Percentiles rank a stretch among this genome's conserved stretches.
These are phyloP conservation scores for Alternaria rosae DNA, from an alignment of 2,329 filamentous ascomycete species.

Conservation along the genomic window DNA sequence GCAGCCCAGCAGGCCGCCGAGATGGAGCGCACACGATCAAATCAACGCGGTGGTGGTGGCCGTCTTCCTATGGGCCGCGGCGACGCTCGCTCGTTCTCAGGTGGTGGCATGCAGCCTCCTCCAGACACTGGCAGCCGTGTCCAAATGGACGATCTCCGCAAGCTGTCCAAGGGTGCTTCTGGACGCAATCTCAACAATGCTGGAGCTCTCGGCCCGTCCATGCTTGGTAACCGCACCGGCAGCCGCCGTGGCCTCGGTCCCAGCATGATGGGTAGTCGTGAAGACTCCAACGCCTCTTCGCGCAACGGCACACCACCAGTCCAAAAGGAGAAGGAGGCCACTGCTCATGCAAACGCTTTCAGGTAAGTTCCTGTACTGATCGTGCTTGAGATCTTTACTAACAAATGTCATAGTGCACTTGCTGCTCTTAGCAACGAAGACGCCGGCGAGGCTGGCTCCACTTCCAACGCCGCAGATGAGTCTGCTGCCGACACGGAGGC, in stretches of 20 bases:
- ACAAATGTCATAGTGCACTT: constrained; percentile 56
- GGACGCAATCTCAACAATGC: constrained; percentile 65
- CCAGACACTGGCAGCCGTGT: constrained; percentile 80
- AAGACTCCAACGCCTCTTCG: constrained; percentile 87
- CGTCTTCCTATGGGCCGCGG: constrained; percentile 80
- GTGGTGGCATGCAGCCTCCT: constrained; percentile 73
- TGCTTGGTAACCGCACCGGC: constrained; percentile 87
- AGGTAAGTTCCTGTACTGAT: constrained; percentile 69
- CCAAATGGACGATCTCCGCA: constrained; percentile 88
- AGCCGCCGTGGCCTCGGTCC: constrained; percentile 80
- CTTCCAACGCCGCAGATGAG: constrained; percentile 66
- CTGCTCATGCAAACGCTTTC: constrained; percentile 83
- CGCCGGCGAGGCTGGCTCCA: constrained; percentile 67
- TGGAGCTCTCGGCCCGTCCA: constrained; percentile 77
- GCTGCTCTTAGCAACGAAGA: constrained; percentile 63
- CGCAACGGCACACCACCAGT: constrained; percentile 86
- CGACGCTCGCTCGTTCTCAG: constrained; percentile 84
- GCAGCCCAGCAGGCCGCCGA: constrained; percentile 85
- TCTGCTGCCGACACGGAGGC: constrained; percentile 32
- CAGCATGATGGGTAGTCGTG: constrained; percentile 71
- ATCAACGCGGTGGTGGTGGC: constrained; percentile 70
- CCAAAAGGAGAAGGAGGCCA: constrained; percentile 69
- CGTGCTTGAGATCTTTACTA: constrained; percentile 12
- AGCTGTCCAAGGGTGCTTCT: constrained; percentile 69
- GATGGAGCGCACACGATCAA: constrained; percentile 63